Evolutionary conservation across 306 rosid species (phyloP), one percentile per base, ranked within the genome.

Genomic region (Sindora glabra): DNA sequence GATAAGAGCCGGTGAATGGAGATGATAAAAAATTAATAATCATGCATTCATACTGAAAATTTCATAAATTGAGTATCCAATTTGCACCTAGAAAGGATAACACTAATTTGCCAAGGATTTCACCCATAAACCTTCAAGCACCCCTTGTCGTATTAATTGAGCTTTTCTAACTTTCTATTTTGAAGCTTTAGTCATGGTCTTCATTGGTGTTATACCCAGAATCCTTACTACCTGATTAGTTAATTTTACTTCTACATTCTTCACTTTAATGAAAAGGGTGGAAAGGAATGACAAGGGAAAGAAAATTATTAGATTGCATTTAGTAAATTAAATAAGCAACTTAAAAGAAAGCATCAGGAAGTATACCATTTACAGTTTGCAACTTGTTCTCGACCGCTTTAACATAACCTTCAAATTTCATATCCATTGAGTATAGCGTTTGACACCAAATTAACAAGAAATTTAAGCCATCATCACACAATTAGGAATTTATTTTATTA

Each of bases 371-470:
- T 5, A 86, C 38, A 3, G 74, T 69, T 70, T 83, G 74, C 66
- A 92, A 64, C 77, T 92, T 92, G 52, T 61, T 77, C 83, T 83
- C 89, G 45, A 92, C 99, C 17, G 95, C 72, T 50, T 75, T 82
- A 65, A 86, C 96, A 67, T 96, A 92, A 29, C 94, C 94, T 68
- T 81, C 95, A 38, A 96, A 92, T 47, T 54, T 86, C 99, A 92
- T 89, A 82, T 92, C 95, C 71, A 92, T 96, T 96, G 89, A 89
- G 72, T 72, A 92, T 69, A 89, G 96, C 10, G 96, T 84, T 96
- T 92, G 68, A 27, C 18, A 80, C 57, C 69, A 68, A 55, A 79
- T 47, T 59, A 64, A 65, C 59, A 46, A 42, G 32, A 52, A 72
- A 3, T 23, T 46, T 17, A 22, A 36, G 26, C 15, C 13, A 8